These are phyloP conservation scores for Colletotrichum eleusines DNA, from an alignment of 2,329 filamentous ascomycete genomes.

Conservation along the genomic window DNA sequence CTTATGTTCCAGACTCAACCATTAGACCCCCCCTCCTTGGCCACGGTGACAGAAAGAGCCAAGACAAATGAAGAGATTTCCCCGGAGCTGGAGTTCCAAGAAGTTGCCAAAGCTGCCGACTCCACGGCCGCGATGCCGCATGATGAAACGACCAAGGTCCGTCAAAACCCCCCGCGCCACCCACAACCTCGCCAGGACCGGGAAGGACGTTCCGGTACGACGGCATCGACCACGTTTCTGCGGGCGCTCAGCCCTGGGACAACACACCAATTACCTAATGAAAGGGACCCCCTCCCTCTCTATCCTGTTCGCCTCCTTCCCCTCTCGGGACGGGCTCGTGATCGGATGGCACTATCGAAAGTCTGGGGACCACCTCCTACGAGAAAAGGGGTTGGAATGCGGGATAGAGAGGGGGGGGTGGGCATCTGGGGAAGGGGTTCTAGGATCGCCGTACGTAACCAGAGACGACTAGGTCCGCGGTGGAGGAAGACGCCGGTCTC, in stretches of 20 bases:
- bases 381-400: slow-evolving; percentile 20
- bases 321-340: slow-evolving; percentile 7
- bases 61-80: not conserved
- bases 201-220: slow-evolving; percentile 16
- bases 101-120: not conserved
- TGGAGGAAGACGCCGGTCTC: not conserved
- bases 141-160: not conserved
- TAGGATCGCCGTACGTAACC: slow-evolving; percentile 12
- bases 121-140: not conserved
- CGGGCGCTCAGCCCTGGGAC: slow-evolving; percentile 39
- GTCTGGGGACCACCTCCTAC: slow-evolving; percentile 19
- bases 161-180: not conserved
- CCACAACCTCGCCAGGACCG: not conserved
- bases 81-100: not conserved
- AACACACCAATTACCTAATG: slow-evolving; percentile 33
- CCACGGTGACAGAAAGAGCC: no score
- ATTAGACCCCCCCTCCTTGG: not conserved
- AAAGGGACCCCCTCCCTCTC: not conserved
- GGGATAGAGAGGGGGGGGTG: slow-evolving; percentile 1
- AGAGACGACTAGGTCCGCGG: slow-evolving; percentile 3
- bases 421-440: slow-evolving; percentile 2
- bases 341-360: slow-evolving; percentile 33
- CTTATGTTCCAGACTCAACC: not conserved
- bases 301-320: not conserved
- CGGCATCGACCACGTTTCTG: slow-evolving; percentile 34